These are phyloP conservation scores for Aquilaria yunnanensis DNA, from an alignment of 345 rosid species.

Conservation along the genomic window DNA sequence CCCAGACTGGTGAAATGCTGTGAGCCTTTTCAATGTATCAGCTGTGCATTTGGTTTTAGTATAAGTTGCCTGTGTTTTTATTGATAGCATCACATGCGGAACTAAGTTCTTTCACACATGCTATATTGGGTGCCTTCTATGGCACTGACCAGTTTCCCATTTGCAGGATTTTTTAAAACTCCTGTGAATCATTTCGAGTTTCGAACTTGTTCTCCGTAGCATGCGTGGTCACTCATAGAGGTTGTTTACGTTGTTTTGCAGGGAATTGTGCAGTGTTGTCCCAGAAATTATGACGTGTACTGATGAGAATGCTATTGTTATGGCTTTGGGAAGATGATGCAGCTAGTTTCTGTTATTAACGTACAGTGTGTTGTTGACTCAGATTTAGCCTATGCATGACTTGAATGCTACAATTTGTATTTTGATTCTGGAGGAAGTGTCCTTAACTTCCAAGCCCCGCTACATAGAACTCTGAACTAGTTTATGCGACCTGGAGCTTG, in stretches of 20 bases:
- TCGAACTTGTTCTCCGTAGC: background rate
- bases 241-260: slow-evolving; percentile 15
- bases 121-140: no score
- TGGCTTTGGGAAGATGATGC: slow-evolving; percentile 9
- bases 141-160: no score
- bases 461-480: slow-evolving; percentile 12
- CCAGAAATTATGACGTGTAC: slow-evolving; percentile 28
- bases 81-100: no score
- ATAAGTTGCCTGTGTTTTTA: no score
- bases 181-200: background rate
- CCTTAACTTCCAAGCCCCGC: slow-evolving; percentile 6
- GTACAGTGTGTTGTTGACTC: slow-evolving; percentile 4
- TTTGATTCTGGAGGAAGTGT: slow-evolving; percentile 4
- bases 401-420: slow-evolving; percentile 12
- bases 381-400: slow-evolving; percentile 5
- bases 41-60: no score
- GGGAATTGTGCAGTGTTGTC: slow-evolving; percentile 30
- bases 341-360: slow-evolving; percentile 3
- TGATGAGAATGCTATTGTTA: slow-evolving; percentile 3
- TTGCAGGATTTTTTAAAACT: no score
- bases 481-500: background rate
- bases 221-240: slow-evolving; percentile 2
- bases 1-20: no score
- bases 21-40: no score
- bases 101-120: no score